These are phyloP conservation scores for Castanea mollissima DNA, from an alignment of 306 rosid species.

Conservation along the genomic window DNA sequence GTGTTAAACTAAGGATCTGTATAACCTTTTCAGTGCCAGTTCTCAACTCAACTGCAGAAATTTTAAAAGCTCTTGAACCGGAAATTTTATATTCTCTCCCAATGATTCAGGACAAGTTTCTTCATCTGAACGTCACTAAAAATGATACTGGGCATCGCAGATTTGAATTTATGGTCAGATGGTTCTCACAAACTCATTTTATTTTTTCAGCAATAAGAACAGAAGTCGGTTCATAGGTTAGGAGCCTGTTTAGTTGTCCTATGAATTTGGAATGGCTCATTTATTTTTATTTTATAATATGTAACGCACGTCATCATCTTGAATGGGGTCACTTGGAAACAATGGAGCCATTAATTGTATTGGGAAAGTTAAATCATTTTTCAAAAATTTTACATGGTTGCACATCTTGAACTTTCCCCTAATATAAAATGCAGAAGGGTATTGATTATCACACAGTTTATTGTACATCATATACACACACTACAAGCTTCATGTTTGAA, in stretches of 20 bases:
- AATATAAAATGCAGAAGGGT: too few relatives aligned
- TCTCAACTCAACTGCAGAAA: constrained; percentile 60
- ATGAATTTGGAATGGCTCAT: background rate
- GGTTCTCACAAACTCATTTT: background rate
- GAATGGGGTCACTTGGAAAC: too few relatives aligned
- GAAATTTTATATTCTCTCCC: constrained; percentile 17
- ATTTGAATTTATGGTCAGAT: constrained; percentile 79
- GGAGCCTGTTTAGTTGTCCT: background rate
- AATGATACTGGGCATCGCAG: constrained; percentile 42
- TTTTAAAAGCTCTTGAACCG: constrained; percentile 30
- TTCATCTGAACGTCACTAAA: constrained; percentile 33
- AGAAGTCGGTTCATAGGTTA: background rate
- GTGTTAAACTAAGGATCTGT: constrained; percentile 52
- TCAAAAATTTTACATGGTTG: background rate
- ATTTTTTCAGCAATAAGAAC: background rate
- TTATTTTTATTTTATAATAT: constrained; percentile 15
- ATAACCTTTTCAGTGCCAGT: constrained; percentile 45
- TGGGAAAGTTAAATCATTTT: background rate
- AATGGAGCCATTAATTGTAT: too few relatives aligned
- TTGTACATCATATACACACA: too few relatives aligned
- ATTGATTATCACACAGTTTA: too few relatives aligned
- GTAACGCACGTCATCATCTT: too few relatives aligned
- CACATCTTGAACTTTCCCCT: background rate
- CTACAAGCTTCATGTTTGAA: too few relatives aligned
- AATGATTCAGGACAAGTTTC: constrained; percentile 57